Evolutionary conservation across 352 stramenopile species (phyloP), one percentile per base, ranked within the genome.

Genomic region (Globisporangium yorkense): DNA sequence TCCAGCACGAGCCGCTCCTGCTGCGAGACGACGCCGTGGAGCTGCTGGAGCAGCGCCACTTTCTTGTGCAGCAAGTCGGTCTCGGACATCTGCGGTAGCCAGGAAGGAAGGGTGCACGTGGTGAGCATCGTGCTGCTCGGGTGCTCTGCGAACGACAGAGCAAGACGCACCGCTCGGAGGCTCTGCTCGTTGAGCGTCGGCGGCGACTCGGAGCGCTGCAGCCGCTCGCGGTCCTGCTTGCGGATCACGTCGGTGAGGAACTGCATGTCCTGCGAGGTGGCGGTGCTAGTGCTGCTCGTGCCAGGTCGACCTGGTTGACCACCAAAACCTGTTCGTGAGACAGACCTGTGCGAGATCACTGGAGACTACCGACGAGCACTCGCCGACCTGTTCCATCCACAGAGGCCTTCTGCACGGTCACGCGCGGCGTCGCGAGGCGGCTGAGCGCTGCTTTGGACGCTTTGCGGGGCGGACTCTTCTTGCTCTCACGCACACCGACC

Each of bases 11-110:
- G 9, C 0, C 65, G 62, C 52, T 84, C 70, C 56, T 90, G 72
- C 39, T 76, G 51, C 15, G 67, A 73, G 9, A 88, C 63, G 24
- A 90, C 69, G 1, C 65, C 65, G 60, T 86, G 77, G 2, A 90
- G 71, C 52, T 87, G 65, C 35, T 66, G 71, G 10, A 90, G 61
- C 39, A 90, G 48, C 15, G 54, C 71, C 55, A 71, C 68, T 43
- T 90, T 83, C 54, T 68, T 68, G n/a, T 71, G 61, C 27, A 87
- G 60, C 43, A 90, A 46, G 46, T 87, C 71, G 9, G 63, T 79
- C 29, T 84, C 71, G 3, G 74, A 76, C 57, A 84, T 65, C 74
- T 88, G 46, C 15, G 18, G 37, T 15, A 53, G 55, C 41, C 16
- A 40, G 51, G 41, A 43, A 43, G 1, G n/a, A 10, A 45, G 15